Base-by-base conservation (phyloP, 148 eudicot genomes). In the Rheum nobile region DNA sequence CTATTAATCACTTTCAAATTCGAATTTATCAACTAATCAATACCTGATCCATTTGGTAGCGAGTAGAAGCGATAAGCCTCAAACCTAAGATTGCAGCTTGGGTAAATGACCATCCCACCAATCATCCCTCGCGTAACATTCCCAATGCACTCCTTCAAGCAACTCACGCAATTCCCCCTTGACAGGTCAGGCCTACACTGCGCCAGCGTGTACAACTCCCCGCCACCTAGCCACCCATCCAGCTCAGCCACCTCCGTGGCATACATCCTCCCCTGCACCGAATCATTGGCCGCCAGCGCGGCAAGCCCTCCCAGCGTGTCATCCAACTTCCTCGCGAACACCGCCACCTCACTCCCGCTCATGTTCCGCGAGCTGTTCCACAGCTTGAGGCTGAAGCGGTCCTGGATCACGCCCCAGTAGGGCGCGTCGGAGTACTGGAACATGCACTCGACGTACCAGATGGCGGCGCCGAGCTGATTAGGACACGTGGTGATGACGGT, bases 361-460 rank as follows among this genome's bases (percentile, higher is more conserved):
- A 65, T 31, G 70, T 65, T 65, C 9, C 41, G n/a, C 0, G 70
- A 65, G 21, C 14, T 32, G 70, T 32, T 34, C 39, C 39, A 65
- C 22, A 32, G 2, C 21, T 6, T 31, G 21, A 65, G 70, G 19
- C n/a, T 31, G 70, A 65, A 65, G 0, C 2, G 22, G 21, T 65
- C 70, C 70, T 65, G 70, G 39, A 65, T 34, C 6, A 65, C 39
- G 21, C 70, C 70, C 22, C 14, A 17, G n/a, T 65, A 65, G 22
- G 70, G 70, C 22, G 4, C 4, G 11, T 34, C 8, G 3, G 70
- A 65, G 70, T 65, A 65, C 38, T 65, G 70, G 41, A 65, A 65
- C 70, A 65, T 65, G 39, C 70, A 65, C 39, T 65, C 70, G 38
- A 65, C 6, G 70, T 65, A 65, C 70, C 70, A 65, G 39, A 65